A percentile compares a stretch with the other conserved stretches of the same genome.
Evolutionary conservation across 179 eudicot species (phyloP).

Genomic region (Carnegiea gigantea): DNA sequence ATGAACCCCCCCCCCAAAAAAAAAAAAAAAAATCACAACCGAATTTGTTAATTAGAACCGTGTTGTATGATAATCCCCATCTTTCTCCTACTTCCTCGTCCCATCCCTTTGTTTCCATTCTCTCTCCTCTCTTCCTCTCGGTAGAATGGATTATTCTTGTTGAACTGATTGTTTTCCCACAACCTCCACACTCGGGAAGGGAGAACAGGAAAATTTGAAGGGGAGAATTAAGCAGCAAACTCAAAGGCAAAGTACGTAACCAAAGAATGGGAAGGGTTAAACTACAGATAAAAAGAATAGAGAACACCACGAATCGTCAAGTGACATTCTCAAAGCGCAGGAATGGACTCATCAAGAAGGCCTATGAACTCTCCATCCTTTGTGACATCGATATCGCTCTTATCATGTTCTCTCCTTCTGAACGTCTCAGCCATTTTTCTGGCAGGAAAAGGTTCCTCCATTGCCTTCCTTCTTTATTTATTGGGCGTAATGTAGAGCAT

Average conservation of each 20-base stretch:
- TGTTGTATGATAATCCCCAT: not conserved
- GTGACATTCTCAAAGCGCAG: constrained; percentile 82
- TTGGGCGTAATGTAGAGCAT: too few relatives aligned
- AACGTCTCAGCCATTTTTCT: constrained; percentile 70
- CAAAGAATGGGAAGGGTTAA: constrained; percentile 69
- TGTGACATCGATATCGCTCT: constrained; percentile 82
- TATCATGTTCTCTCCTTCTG: constrained; percentile 81
- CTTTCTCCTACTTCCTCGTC: constrained; percentile 5
- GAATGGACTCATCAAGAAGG: constrained; percentile 85
- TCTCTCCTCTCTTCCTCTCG: not conserved
- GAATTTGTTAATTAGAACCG: not conserved
- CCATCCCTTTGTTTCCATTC: not conserved
- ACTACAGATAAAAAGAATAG: constrained; percentile 70
- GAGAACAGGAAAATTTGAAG: not conserved
- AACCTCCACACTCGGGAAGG: not conserved
- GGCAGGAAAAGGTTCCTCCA: constrained; percentile 46
- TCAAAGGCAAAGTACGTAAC: not conserved
- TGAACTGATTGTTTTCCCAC: not conserved
- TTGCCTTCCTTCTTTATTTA: not conserved
- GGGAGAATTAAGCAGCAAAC: too few relatives aligned
- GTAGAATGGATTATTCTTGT: not conserved
- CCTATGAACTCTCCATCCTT: constrained; percentile 69
- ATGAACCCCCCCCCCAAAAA: too few relatives aligned
- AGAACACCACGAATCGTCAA: constrained; percentile 69
- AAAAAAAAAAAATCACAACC: too few relatives aligned